A percentile compares a stretch with the other conserved stretches of the same genome.
phyloP scores from a whole-genome alignment of 768 basidiomycete genomes.

The Suillus luteus region DNA sequence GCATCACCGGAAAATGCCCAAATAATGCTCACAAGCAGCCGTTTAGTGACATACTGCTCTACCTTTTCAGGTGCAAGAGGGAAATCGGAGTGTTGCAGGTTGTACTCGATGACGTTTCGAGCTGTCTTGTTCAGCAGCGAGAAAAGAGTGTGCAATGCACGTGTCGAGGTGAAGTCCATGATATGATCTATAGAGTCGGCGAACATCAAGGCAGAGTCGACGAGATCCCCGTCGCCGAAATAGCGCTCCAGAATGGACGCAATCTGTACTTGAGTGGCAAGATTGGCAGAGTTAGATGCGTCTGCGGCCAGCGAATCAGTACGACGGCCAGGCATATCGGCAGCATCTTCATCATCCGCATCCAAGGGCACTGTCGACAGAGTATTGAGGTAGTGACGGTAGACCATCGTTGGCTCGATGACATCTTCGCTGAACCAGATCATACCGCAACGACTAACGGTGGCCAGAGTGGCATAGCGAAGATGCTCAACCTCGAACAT shows the following conservation, averaged over 20 bases:
- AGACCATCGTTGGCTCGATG: slow-evolving; percentile 89
- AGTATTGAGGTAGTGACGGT: slow-evolving; percentile 81
- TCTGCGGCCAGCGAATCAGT: slow-evolving; percentile 48
- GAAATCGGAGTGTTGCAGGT: slow-evolving; percentile 93
- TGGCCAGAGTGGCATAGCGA: slow-evolving; percentile 94
- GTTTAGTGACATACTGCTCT: slow-evolving; percentile 89
- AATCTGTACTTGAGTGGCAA: slow-evolving; percentile 75
- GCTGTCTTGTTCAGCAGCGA: slow-evolving; percentile 96
- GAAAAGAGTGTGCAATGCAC: slow-evolving; percentile 94
- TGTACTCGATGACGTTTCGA: slow-evolving; percentile 93
- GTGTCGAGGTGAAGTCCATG: slow-evolving; percentile 95
- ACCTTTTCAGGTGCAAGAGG: slow-evolving; percentile 82
- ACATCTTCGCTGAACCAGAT: slow-evolving; percentile 99
- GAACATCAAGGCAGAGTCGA: slow-evolving; percentile 74
- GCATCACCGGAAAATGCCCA: slow-evolving; percentile 99
- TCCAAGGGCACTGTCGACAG: slow-evolving; percentile 77
- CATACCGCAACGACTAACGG: slow-evolving; percentile 99
- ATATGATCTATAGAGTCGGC: slow-evolving; percentile 92
- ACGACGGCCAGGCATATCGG: slow-evolving; percentile 64
- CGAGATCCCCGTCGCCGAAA: slow-evolving; percentile 82
- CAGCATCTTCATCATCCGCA: slow-evolving; percentile 82
- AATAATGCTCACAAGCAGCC: slow-evolving; percentile 86
- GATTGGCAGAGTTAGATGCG: slow-evolving; percentile 56
- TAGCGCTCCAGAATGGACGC: slow-evolving; percentile 76
- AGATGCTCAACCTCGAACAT: slow-evolving; percentile 99